Evolutionary conservation across 805 yeast species (phyloP).

Genomic region (Starmerella scarabaei): DNA sequence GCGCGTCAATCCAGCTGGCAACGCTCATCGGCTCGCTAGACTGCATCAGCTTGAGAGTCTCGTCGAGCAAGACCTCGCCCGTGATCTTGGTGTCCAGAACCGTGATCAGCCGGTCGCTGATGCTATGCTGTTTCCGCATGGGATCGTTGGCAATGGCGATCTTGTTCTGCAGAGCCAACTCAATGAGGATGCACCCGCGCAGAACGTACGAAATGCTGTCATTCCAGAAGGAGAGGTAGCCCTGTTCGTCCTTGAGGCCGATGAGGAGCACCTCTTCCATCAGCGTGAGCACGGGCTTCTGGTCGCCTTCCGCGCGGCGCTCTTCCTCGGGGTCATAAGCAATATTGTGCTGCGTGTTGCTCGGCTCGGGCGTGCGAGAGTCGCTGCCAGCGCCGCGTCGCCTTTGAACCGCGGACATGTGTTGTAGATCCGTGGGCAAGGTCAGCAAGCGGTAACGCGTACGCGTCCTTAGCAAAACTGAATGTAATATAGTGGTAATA

Average conservation of each 20-base stretch:
- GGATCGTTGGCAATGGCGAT: slow-evolving; percentile 86
- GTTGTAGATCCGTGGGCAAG: too few relatives aligned
- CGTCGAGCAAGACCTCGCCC: slow-evolving; percentile 91
- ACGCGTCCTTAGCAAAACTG: too few relatives aligned
- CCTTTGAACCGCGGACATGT: slow-evolving; percentile 22
- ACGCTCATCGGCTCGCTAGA: slow-evolving; percentile 61
- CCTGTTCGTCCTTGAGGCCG: slow-evolving; percentile 92
- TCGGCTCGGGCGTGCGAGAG: slow-evolving; percentile 3
- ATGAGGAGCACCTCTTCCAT: slow-evolving; percentile 93
- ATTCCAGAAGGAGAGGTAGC: slow-evolving; percentile 94
- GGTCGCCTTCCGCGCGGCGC: slow-evolving; percentile 32
- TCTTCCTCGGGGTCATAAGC: slow-evolving; percentile 58
- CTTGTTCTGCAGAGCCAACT: slow-evolving; percentile 81
- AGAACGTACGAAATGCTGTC: slow-evolving; percentile 93
- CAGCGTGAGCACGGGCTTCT: slow-evolving; percentile 65
- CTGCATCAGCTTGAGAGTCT: slow-evolving; percentile 81
- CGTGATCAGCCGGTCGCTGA: slow-evolving; percentile 76
- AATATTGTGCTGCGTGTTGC: slow-evolving; percentile 21
- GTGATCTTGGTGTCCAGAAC: slow-evolving; percentile 76
- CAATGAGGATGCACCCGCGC: slow-evolving; percentile 86
- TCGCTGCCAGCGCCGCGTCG: slow-evolving; percentile 21
- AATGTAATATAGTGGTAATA: too few relatives aligned
- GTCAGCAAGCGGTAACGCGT: too few relatives aligned
- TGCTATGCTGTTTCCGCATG: slow-evolving; percentile 74
- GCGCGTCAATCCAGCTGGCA: slow-evolving; percentile 82